A percentile compares a stretch with the other conserved stretches of the same genome.
Evolutionary conservation across 345 rosid genomes (phyloP).

Genomic region (Viola odorata): DNA sequence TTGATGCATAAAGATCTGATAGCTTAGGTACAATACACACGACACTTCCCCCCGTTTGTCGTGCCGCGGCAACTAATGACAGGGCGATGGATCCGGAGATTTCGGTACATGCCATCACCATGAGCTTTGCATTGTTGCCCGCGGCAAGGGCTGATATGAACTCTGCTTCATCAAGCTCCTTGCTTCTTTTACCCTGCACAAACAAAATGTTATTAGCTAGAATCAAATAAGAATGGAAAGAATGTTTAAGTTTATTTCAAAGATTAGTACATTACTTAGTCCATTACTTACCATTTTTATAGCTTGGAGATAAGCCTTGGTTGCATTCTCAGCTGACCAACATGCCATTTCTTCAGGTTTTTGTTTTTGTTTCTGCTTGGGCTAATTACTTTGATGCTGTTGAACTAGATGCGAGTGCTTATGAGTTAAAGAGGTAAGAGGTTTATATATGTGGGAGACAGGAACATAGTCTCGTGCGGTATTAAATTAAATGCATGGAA

Average conservation of each 20-base stretch:
- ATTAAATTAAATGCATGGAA: constrained; percentile 12
- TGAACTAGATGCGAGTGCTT: constrained; percentile 1
- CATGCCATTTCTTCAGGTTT: constrained; percentile 18
- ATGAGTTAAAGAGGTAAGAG: not conserved
- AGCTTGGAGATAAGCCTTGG: constrained; percentile 45
- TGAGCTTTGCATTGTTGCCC: constrained; percentile 45
- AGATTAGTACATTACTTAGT: too few species aligned
- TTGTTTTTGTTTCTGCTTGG: not conserved
- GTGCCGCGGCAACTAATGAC: constrained; percentile 42
- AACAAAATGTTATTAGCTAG: not conserved
- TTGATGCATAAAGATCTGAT: constrained; percentile 1
- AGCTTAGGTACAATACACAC: constrained; percentile 21
- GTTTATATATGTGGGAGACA: not conserved
- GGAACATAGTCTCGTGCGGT: not conserved
- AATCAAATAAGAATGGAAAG: too few species aligned
- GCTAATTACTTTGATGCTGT: not conserved
- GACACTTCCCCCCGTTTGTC: constrained; percentile 41
- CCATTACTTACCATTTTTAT: constrained; percentile 35
- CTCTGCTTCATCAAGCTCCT: constrained; percentile 48
- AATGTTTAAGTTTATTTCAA: too few species aligned
- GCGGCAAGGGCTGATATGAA: constrained; percentile 57
- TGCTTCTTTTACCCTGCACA: constrained; percentile 32
- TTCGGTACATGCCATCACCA: constrained; percentile 32
- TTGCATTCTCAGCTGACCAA: constrained; percentile 64
- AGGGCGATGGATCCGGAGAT: constrained; percentile 17